Conservation (phyloP, 1,284 basidiomycete genomes). For the Rhizoctonia solani region DNA sequence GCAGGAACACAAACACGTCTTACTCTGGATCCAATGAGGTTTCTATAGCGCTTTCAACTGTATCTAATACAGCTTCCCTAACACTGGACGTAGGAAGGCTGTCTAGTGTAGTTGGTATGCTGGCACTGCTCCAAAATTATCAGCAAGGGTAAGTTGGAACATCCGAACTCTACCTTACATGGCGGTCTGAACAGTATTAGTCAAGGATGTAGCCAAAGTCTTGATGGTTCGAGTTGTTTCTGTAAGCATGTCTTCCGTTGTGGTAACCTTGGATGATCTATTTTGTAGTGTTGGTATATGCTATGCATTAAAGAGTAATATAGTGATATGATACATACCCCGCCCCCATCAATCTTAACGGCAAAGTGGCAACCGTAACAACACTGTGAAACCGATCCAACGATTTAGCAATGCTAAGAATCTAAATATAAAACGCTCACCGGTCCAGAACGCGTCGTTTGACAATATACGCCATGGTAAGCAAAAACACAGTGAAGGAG, state of each 20-base stretch:
- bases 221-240: not conserved
- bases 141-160: too few species aligned
- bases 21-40: not conserved
- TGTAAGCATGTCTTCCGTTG: not conserved
- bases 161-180: too few species aligned
- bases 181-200: not conserved
- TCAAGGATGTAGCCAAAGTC: not conserved
- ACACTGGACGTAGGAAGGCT: not conserved
- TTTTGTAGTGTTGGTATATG: too few species aligned
- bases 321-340: not conserved
- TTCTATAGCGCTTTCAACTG: not conserved
- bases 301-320: not conserved
- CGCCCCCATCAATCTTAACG: not conserved
- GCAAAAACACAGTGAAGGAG: constrained; percentile 77
- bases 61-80: not conserved
- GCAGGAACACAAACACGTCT: too few species aligned
- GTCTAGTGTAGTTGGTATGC: not conserved
- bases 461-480: constrained; percentile 83
- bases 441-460: constrained; percentile 81
- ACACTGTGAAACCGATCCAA: not conserved
- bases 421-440: not conserved
- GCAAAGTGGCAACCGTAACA: constrained; percentile 13
- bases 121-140: too few species aligned
- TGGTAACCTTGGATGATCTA: not conserved
- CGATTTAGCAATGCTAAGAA: not conserved